A percentile compares a stretch with the other conserved stretches of the same genome.
Conservation (phyloP, 805 yeast genomes). For the Komagataella kurtzmanii region DNA sequence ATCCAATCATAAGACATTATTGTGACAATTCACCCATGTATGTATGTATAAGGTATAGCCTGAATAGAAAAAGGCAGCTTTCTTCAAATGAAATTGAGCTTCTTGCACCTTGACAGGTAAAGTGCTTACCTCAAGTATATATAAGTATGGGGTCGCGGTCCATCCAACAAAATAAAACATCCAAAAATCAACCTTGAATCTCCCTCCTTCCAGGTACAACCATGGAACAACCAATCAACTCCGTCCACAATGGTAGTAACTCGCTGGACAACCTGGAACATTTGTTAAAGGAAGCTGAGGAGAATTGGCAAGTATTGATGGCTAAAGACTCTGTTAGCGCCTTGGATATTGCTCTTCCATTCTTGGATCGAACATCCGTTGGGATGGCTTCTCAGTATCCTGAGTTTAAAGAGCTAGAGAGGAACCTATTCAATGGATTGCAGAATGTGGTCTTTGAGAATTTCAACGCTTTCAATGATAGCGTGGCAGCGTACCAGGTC, state of each 20-base stretch:
- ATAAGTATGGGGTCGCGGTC: neutral
- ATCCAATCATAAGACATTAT: too few relatives aligned
- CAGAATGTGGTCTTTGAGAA: constrained; percentile 67
- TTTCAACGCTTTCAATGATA: constrained; percentile 72
- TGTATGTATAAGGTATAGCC: too few relatives aligned
- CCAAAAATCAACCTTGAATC: neutral
- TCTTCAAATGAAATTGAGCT: too few relatives aligned
- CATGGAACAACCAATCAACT: neutral
- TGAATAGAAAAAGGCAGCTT: neutral
- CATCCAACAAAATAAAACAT: neutral
- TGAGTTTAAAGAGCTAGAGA: constrained; percentile 52
- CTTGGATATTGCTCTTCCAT: constrained; percentile 68
- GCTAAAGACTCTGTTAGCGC: constrained; percentile 14
- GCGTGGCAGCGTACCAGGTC: constrained; percentile 72
- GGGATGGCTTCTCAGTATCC: constrained; percentile 67
- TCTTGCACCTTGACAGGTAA: too few relatives aligned
- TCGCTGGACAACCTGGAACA: neutral
- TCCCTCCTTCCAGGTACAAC: neutral
- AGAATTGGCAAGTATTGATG: neutral
- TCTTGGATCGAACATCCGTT: constrained; percentile 81
- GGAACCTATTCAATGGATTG: constrained; percentile 41
- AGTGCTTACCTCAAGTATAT: too few relatives aligned
- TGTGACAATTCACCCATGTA: too few relatives aligned
- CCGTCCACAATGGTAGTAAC: neutral
- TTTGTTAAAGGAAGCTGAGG: neutral